Conservation (phyloP, 306 rosid genomes). For the Sindora glabra region DNA sequence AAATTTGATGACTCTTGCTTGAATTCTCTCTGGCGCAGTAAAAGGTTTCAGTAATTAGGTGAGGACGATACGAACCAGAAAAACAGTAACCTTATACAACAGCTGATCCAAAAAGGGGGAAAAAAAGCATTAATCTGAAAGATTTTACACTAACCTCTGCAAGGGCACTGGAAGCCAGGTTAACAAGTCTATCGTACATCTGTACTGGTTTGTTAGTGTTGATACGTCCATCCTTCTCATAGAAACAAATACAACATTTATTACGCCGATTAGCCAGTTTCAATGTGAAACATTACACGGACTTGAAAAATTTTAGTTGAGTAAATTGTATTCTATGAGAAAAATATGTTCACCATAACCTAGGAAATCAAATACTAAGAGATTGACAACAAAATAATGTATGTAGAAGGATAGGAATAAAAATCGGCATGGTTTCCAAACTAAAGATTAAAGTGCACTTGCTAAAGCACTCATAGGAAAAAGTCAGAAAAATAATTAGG, state of each 20-base stretch:
- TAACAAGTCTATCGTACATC: conserved; percentile 73
- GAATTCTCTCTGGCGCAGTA: conserved; percentile 43
- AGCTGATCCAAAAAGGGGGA: neutral
- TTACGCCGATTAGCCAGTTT: neutral
- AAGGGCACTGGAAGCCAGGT: conserved; percentile 64
- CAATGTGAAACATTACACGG: neutral
- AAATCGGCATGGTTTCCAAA: neutral
- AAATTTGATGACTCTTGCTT: conserved; percentile 54
- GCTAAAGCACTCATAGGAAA: neutral
- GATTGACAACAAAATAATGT: no score
- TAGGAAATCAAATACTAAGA: no score
- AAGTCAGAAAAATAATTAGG: neutral
- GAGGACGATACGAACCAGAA: neutral
- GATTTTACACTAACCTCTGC: conserved; percentile 48
- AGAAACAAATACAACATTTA: conserved; percentile 1
- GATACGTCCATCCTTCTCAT: conserved; percentile 31
- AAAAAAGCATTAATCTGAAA: neutral
- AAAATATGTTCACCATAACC: neutral
- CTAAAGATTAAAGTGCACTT: neutral
- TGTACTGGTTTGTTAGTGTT: conserved; percentile 29
- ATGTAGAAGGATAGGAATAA: neutral
- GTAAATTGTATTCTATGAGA: neutral
- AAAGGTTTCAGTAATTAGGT: conserved; percentile 10
- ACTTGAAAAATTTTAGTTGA: neutral
- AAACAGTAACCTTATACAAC: neutral